Conservation (phyloP, 805 yeast species). For the Ogataea glucozyma region DNA sequence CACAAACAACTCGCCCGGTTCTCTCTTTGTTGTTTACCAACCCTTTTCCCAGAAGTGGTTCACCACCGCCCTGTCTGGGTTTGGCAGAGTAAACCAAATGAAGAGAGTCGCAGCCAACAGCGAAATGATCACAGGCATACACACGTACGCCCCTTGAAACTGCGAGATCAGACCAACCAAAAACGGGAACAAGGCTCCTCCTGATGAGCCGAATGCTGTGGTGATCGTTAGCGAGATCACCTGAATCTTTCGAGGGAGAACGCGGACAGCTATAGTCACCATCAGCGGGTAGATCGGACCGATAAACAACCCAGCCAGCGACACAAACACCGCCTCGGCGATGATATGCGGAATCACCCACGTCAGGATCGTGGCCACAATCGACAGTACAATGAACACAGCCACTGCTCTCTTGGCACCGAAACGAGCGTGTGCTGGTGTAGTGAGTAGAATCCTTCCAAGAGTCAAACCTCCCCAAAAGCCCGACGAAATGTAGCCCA, state of each 20-base stretch:
- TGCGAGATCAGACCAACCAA: constrained; percentile 51
- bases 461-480: constrained; percentile 71
- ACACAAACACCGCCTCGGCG: constrained; percentile 47
- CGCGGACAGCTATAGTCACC: constrained; percentile 44
- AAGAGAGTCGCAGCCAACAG: constrained; percentile 37
- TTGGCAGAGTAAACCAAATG: constrained; percentile 46
- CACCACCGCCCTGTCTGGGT: constrained; percentile 38
- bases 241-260: constrained; percentile 53
- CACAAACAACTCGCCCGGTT: too few species aligned
- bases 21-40: too few species aligned
- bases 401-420: constrained; percentile 49
- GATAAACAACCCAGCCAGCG: constrained; percentile 56
- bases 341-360: constrained; percentile 50
- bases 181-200: constrained; percentile 59
- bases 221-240: constrained; percentile 50
- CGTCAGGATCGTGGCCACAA: constrained; percentile 41
- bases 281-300: constrained; percentile 68
- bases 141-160: constrained; percentile 46
- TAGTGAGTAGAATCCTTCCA: constrained; percentile 58
- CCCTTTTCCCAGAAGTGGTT: constrained; percentile 28
- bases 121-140: constrained; percentile 48
- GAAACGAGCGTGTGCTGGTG: constrained; percentile 37
- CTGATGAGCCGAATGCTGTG: constrained; percentile 58
- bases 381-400: constrained; percentile 36
- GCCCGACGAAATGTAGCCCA: constrained; percentile 67